phyloP scores from a whole-genome alignment of 768 basidiomycete genomes.

The Xerocomellus chrysenteron region DNA sequence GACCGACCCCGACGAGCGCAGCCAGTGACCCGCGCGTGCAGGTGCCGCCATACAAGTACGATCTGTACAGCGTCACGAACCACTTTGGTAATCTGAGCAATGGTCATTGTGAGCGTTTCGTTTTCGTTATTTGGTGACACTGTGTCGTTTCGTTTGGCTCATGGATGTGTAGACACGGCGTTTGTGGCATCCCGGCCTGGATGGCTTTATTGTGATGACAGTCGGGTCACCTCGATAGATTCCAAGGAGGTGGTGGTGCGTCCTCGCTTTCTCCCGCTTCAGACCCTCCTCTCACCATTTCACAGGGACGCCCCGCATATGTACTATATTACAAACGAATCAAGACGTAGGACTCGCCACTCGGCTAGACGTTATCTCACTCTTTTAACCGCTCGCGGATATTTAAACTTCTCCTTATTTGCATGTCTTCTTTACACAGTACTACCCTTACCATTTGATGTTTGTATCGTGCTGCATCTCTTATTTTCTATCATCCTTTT shows the following conservation, averaged over 20 bases:
- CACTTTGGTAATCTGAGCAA: slow-evolving; percentile 93
- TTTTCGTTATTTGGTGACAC: not conserved
- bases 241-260: slow-evolving; percentile 82
- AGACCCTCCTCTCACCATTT: slow-evolving; percentile 22
- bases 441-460: slow-evolving; percentile 14
- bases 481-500: not conserved
- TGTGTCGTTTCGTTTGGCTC: not conserved
- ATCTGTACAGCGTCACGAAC: slow-evolving; percentile 94
- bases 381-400: slow-evolving; percentile 4
- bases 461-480: slow-evolving; percentile 25
- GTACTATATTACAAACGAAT: slow-evolving; percentile 79
- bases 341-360: slow-evolving; percentile 17
- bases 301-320: slow-evolving; percentile 67
- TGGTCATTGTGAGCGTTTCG: slow-evolving; percentile 80
- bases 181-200: slow-evolving; percentile 82
- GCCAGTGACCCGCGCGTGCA: slow-evolving; percentile 77
- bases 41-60: slow-evolving; percentile 88
- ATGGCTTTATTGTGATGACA: slow-evolving; percentile 95
- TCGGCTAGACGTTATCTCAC: not conserved
- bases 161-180: slow-evolving; percentile 71
- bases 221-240: slow-evolving; percentile 72
- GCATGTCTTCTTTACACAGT: slow-evolving; percentile 18
- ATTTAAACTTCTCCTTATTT: slow-evolving; percentile 30
- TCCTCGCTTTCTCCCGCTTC: slow-evolving; percentile 12
- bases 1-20: slow-evolving; percentile 25